Evolutionary conservation across 192 early-diverging fungal genomes (phyloP).

Genomic region (Backusella liffmaniae): DNA sequence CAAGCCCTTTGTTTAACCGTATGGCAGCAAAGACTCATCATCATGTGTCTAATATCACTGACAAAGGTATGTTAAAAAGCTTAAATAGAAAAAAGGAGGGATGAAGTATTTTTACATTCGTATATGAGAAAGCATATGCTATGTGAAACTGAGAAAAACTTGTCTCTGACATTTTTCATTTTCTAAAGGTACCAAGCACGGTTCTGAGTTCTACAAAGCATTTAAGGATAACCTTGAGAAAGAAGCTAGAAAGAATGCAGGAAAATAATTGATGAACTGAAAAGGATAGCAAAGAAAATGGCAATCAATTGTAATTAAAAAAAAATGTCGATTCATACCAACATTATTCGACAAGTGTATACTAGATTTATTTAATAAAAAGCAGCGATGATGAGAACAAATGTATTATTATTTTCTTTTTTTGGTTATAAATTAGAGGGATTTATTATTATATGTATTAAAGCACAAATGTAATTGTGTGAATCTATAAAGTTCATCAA

Average conservation of each 20-base stretch:
- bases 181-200: slow-evolving; percentile 16
- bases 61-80: slow-evolving; percentile 24
- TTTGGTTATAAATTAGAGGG: neutral
- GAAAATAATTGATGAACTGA: slow-evolving; percentile 15
- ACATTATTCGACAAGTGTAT: neutral
- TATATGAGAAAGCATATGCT: neutral
- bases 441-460: neutral
- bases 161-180: neutral
- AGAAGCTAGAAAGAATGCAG: slow-evolving; percentile 25
- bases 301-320: neutral
- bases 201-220: slow-evolving; percentile 35
- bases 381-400: neutral
- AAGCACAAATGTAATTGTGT: neutral
- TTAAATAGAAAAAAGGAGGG: neutral
- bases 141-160: neutral
- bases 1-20: slow-evolving; percentile 34
- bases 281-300: neutral
- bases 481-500: neutral
- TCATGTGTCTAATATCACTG: slow-evolving; percentile 32
- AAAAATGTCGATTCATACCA: slow-evolving; percentile 1
- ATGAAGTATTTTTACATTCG: neutral
- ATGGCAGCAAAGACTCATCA: slow-evolving; percentile 41
- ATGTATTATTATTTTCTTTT: neutral
- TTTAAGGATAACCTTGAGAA: slow-evolving; percentile 46
- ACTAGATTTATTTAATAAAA: slow-evolving; percentile 5